Evolutionary conservation across 257 asterid species (phyloP), one percentile per base, ranked within the genome.

Genomic region (Nicotiana attenuata): DNA sequence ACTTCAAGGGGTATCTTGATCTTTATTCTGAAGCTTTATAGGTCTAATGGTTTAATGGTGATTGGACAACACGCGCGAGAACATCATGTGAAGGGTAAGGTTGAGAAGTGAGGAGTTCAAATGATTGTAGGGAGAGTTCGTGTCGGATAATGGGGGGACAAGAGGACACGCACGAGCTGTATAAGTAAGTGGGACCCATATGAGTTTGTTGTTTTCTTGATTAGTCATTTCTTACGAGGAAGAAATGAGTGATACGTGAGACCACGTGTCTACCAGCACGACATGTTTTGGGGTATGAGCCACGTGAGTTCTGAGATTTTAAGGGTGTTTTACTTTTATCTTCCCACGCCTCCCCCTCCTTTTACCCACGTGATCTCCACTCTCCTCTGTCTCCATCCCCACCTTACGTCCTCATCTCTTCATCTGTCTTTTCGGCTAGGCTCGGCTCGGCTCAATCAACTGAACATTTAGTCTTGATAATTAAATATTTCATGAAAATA

Each of bases 291-390:
- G 78, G 38, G 60, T 71, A 22, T 24, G 22, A 73, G 79, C 90
- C 93, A 90, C 92, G 92, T 88, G 94, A 88, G 85, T 63, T 79
- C 82, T 84, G 84, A 64, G 79, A 66, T 22, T 60, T 57, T 29
- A 65, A 57, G 26, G 59, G 55, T 10, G 45, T 66, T 81, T 80
- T 47, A 83, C 81, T 77, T 83, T 26, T 2, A 56, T 2, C 9
- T 17, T 17, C 61, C 57, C 83, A 85, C 78, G 86, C 82, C 79
- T 79, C 76, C 77, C 78, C 71, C 52, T 63, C 77, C 71, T 84
- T 89, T 38, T 57, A 28, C 82, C 89, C 94, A 92, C 94, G 96
- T 92, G 96, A 92, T 88, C 86, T 82, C 93, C 94, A 89, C 89
- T 66, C 89, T 82, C 83, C 38, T 41, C 0, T 89, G 90, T 87